phyloP scores from a whole-genome alignment of 768 basidiomycete genomes.

The Paxillus ammoniavirescens region DNA sequence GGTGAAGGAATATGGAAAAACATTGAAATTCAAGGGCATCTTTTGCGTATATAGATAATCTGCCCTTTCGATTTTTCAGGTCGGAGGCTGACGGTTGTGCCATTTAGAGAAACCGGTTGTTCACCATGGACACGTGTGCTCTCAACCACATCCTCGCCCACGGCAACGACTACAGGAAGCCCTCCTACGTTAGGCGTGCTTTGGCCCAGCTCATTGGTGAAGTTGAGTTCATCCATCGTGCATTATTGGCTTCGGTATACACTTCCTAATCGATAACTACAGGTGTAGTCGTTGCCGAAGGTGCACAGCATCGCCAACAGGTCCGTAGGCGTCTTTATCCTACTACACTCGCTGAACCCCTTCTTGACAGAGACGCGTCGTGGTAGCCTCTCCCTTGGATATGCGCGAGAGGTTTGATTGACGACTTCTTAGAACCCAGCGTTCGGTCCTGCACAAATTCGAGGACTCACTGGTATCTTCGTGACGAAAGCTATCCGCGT shows the following conservation, averaged over 20 bases:
- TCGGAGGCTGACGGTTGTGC: not conserved
- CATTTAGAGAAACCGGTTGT: slow-evolving; percentile 39
- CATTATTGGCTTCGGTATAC: not conserved
- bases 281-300: slow-evolving; percentile 52
- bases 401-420: not conserved
- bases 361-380: slow-evolving; percentile 21
- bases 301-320: slow-evolving; percentile 40
- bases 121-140: slow-evolving; percentile 61
- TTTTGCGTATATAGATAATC: slow-evolving; percentile 45
- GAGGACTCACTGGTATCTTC: slow-evolving; percentile 57
- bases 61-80: not conserved
- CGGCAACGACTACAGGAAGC: slow-evolving; percentile 54
- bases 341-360: not conserved
- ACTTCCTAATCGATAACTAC: not conserved
- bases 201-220: slow-evolving; percentile 43
- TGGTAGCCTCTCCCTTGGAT: slow-evolving; percentile 19
- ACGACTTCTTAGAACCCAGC: slow-evolving; percentile 51
- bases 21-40: slow-evolving; percentile 42
- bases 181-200: slow-evolving; percentile 36
- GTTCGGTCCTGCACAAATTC: slow-evolving; percentile 58
- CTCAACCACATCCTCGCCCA: slow-evolving; percentile 64
- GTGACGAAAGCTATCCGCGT: slow-evolving; percentile 55
- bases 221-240: slow-evolving; percentile 22
- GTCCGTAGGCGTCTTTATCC: slow-evolving; percentile 12
- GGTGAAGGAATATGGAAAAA: slow-evolving; percentile 47